phyloP scores from a whole-genome alignment of 805 yeast genomes.

The Candida gorgasii region DNA sequence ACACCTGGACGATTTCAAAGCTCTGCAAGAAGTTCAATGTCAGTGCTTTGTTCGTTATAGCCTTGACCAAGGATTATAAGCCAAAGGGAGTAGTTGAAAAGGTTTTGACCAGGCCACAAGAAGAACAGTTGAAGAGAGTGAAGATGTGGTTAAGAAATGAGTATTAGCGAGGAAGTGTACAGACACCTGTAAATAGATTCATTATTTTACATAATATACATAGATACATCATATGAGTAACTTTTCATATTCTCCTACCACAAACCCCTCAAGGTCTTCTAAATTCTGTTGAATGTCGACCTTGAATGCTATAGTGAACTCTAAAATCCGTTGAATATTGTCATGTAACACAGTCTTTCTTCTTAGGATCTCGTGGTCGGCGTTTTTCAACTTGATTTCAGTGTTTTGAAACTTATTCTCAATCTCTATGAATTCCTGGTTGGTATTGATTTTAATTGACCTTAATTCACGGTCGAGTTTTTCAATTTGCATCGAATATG shows the following conservation, averaged over 20 bases:
- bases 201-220: constrained; percentile 7
- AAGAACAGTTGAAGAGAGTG: constrained; percentile 59
- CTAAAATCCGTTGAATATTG: constrained; percentile 58
- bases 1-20: constrained; percentile 59
- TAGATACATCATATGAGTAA: background rate
- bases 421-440: constrained; percentile 51
- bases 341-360: constrained; percentile 51
- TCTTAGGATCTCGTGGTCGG: constrained; percentile 46
- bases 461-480: constrained; percentile 59
- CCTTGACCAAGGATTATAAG: constrained; percentile 32
- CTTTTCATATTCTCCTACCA: constrained; percentile 26
- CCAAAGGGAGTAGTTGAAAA: constrained; percentile 15
- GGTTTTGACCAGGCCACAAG: constrained; percentile 10
- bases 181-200: constrained; percentile 7
- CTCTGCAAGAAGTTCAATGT: constrained; percentile 63
- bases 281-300: constrained; percentile 63
- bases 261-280: constrained; percentile 55
- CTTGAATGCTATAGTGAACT: constrained; percentile 63
- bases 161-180: constrained; percentile 15
- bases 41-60: constrained; percentile 27
- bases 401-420: constrained; percentile 49
- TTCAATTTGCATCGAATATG: constrained; percentile 65
- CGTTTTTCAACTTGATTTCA: constrained; percentile 53
- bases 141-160: constrained; percentile 65
- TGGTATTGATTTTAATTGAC: constrained; percentile 45